These are phyloP conservation scores for Hypoxylon lenormandii DNA, from an alignment of 495 filamentous ascomycete species.

Conservation along the genomic window DNA sequence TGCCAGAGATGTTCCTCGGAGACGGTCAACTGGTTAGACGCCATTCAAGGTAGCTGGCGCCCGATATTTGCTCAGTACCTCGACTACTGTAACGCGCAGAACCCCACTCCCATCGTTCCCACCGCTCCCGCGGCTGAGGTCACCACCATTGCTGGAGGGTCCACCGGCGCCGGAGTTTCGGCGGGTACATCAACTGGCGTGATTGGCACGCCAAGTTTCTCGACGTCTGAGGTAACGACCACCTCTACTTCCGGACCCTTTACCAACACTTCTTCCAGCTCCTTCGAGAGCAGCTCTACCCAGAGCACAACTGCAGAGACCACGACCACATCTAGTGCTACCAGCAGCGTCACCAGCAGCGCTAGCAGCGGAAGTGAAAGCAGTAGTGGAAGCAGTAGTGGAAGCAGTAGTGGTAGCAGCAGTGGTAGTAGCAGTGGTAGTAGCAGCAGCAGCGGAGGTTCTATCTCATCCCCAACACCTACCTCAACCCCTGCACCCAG, in stretches of 20 bases:
- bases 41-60: conserved; percentile 40
- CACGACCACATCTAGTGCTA: conserved; percentile 12
- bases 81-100: conserved; percentile 48
- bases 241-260: conserved; percentile 13
- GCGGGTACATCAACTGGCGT: conserved; percentile 43
- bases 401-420: not conserved
- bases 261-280: conserved; percentile 25
- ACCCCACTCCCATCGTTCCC: conserved; percentile 6
- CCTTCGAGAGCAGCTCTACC: conserved; percentile 20
- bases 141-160: conserved; percentile 24
- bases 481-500: conserved; percentile 10
- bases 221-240: conserved; percentile 22
- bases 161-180: conserved; percentile 44
- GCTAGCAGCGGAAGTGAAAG: not conserved
- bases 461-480: conserved; percentile 13
- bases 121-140: conserved; percentile 31
- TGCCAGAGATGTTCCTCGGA: conserved; percentile 59
- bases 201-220: conserved; percentile 30
- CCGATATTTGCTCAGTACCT: conserved; percentile 48
- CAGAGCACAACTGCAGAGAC: conserved; percentile 18
- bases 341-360: not conserved
- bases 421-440: not conserved
- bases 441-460: not conserved
- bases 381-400: not conserved
- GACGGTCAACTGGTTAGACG: conserved; percentile 33